Evolutionary conservation across 345 rosid species (phyloP).

Genomic region (Corchorus capsularis): DNA sequence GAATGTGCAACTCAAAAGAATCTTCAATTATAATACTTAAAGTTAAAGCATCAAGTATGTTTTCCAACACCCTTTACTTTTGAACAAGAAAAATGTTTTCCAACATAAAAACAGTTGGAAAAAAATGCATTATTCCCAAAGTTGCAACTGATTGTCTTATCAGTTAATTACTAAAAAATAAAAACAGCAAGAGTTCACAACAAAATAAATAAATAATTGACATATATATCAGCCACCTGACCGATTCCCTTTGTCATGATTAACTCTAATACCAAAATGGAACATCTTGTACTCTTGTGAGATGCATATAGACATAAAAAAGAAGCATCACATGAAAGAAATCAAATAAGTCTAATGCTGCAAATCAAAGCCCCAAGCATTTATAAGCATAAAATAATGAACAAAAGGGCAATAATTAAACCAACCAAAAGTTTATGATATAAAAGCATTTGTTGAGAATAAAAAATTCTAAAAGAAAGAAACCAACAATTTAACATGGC

Average conservation of each 20-base stretch:
- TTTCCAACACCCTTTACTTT: background rate
- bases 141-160: background rate
- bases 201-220: slow-evolving; percentile 5
- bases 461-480: background rate
- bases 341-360: background rate
- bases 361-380: background rate
- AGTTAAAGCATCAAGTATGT: background rate
- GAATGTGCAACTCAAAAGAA: background rate
- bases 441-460: background rate
- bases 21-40: background rate
- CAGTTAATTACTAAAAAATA: background rate
- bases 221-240: slow-evolving; percentile 8
- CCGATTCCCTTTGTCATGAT: background rate
- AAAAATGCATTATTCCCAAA: background rate
- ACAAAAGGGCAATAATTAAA: background rate
- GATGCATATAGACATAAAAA: background rate
- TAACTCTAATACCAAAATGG: slow-evolving; percentile 9
- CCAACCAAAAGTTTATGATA: background rate
- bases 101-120: too few species aligned
- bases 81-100: too few species aligned
- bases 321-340: background rate
- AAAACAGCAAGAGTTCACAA: background rate
- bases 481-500: background rate
- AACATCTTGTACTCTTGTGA: background rate
- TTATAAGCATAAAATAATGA: background rate